Percentiles rank a stretch among this genome's conserved stretches.
Conservation (phyloP, 2,329 filamentous ascomycete genomes). For the Sporothrix pseudoabietina region DNA sequence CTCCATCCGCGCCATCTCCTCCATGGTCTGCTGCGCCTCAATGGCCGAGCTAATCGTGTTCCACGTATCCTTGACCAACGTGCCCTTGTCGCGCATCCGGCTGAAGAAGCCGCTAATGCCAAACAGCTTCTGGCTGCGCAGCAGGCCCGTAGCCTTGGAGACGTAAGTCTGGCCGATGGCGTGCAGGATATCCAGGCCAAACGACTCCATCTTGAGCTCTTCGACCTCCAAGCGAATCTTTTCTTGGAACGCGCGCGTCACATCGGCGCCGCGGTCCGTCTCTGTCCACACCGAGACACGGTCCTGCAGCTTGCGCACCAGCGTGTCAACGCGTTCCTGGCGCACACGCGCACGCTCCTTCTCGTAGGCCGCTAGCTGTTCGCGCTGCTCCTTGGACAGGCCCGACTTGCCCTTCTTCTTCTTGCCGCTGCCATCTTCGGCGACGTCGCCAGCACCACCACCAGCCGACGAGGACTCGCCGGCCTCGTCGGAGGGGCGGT, state of each 20-base stretch:
- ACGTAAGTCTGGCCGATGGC: conserved; percentile 91
- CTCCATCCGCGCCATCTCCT: conserved; percentile 97
- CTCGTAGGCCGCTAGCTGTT: conserved; percentile 87
- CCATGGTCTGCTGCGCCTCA: conserved; percentile 96
- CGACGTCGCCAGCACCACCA: conserved; percentile 47
- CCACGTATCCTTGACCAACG: conserved; percentile 97
- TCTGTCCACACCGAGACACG: conserved; percentile 95
- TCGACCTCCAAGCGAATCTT: conserved; percentile 95
- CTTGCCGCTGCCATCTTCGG: conserved; percentile 66
- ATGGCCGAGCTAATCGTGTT: conserved; percentile 95
- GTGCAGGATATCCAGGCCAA: conserved; percentile 93
- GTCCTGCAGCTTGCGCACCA: conserved; percentile 83
- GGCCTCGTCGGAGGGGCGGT: conserved; percentile 77
- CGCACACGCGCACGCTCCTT: conserved; percentile 79
- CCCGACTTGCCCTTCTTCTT: conserved; percentile 75
- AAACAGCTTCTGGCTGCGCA: conserved; percentile 96
- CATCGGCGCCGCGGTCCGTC: conserved; percentile 83
- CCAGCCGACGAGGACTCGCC: conserved; percentile 65
- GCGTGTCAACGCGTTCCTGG: conserved; percentile 80
- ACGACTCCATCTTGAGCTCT: conserved; percentile 99
- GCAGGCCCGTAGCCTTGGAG: conserved; percentile 79
- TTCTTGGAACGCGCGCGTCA: conserved; percentile 86
- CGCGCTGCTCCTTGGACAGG: conserved; percentile 86
- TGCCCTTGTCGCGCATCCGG: conserved; percentile 93
- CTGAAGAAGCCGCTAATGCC: conserved; percentile 95